Base-by-base conservation (phyloP, 1,284 basidiomycete genomes). In the Leucoagaricus sp. region DNA sequence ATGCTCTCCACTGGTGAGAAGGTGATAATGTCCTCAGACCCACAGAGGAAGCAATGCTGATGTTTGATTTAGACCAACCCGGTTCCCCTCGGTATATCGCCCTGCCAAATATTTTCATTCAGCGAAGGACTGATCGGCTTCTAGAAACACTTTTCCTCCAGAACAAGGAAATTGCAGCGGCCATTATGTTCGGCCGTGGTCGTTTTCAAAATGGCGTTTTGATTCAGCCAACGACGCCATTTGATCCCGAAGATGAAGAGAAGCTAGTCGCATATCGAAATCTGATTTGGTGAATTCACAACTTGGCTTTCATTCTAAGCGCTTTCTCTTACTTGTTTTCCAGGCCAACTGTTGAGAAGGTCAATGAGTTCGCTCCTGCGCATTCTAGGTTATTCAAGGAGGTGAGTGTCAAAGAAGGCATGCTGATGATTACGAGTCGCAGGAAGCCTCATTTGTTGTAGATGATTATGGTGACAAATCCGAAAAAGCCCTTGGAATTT, bases 201-300 rank as follows among this genome's bases (percentile, higher is more conserved):
- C 55, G 55, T n/a, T 52, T 52, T 44, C 49, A 52, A 45, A 41
- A 44, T 19, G 55, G 55, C 6, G 55, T 57, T 12, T 36, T 57
- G 2, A 28, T 57, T 49, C 49, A 57, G 15, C 49, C 51, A 15
- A 34, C 15, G 2, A 7, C 13, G 23, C 40, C 55, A 31, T 44
- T 50, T 36, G 42, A 38, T 7, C 40, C 55, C 9, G 25, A 12
- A 34, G 55, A 45, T 9, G 23, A 44, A 28, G 13, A 33, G 5
- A 42, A 50, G 41, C 29, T 50, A 9, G 15, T 23, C 12, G 29
- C 53, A 13, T 54, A 47, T 19, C 33, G 34, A 12, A 36, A 41
- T 19, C 15, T n/a, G 23, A 44, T 46, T 33, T 44, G 40, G 41
- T 46, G 12, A 29, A 12, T 25, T 52, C 3, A 48, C 36, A 10